phyloP scores from a whole-genome alignment of 352 stramenopile genomes.

The Phytophthora fragariae region DNA sequence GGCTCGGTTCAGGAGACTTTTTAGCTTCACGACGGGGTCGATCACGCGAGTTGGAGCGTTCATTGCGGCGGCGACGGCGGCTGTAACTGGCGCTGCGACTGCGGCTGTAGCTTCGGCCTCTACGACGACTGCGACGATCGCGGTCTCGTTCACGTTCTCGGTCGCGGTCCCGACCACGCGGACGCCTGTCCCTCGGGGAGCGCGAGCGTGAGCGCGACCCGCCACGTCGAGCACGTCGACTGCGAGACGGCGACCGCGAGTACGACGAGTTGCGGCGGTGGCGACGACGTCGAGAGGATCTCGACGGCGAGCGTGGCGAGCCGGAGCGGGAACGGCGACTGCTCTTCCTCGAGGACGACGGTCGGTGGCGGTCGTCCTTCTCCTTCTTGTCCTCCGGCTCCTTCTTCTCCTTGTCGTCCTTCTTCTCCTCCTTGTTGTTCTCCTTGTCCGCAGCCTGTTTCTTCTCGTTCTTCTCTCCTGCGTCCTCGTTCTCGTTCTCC shows the following conservation, averaged over 20 bases:
- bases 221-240: slow-evolving; percentile 41
- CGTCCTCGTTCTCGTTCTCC: slow-evolving; percentile 7
- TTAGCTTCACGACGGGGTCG: slow-evolving; percentile 57
- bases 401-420: slow-evolving; percentile 23
- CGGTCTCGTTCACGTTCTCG: slow-evolving; percentile 50
- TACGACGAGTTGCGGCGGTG: slow-evolving; percentile 51
- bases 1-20: slow-evolving; percentile 54
- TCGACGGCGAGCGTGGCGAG: slow-evolving; percentile 59
- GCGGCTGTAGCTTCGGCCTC: slow-evolving; percentile 47
- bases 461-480: slow-evolving; percentile 21
- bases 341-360: slow-evolving; percentile 44
- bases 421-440: slow-evolving; percentile 21
- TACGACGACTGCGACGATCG: slow-evolving; percentile 40
- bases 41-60: slow-evolving; percentile 71
- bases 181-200: slow-evolving; percentile 32
- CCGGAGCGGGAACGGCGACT: slow-evolving; percentile 54
- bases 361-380: slow-evolving; percentile 21
- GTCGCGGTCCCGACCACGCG: slow-evolving; percentile 45
- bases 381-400: slow-evolving; percentile 28
- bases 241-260: slow-evolving; percentile 57
- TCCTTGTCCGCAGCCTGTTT: slow-evolving; percentile 9
- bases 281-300: slow-evolving; percentile 60
- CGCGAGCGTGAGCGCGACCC: slow-evolving; percentile 65
- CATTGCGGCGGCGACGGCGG: slow-evolving; percentile 48
- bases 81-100: slow-evolving; percentile 62